These are phyloP conservation scores for Evernia prunastri DNA, from an alignment of 495 filamentous ascomycete genomes.

Conservation along the genomic window DNA sequence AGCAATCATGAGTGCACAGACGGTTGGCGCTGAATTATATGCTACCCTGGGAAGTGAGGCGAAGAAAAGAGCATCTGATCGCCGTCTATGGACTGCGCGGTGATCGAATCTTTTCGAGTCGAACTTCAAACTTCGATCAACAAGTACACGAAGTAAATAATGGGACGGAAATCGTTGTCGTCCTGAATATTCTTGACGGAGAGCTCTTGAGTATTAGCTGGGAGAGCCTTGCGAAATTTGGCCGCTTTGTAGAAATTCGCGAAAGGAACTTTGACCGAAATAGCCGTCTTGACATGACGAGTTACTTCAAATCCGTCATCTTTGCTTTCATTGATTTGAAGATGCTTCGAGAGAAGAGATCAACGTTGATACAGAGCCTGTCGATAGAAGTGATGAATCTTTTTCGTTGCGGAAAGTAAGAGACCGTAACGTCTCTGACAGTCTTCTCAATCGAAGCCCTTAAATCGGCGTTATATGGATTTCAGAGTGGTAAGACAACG, in stretches of 20 bases:
- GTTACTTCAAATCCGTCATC: background rate
- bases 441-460: background rate
- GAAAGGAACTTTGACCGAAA: conserved; percentile 30
- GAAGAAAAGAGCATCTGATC: conserved; percentile 36
- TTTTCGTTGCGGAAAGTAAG: conserved; percentile 19
- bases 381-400: conserved; percentile 7
- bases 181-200: conserved; percentile 45
- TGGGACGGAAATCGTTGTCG: conserved; percentile 48
- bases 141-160: conserved; percentile 44
- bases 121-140: conserved; percentile 39
- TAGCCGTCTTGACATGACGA: conserved; percentile 22
- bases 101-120: conserved; percentile 44
- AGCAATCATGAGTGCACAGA: conserved; percentile 38
- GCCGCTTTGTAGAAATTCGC: conserved; percentile 42
- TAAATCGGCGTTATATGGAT: background rate
- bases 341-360: background rate
- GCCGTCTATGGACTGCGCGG: too few species aligned
- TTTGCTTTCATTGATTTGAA: conserved; percentile 13
- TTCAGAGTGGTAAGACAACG: background rate
- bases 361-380: background rate
- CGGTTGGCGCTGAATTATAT: conserved; percentile 35
- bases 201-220: conserved; percentile 39
- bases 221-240: conserved; percentile 44
- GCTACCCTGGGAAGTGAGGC: conserved; percentile 40
- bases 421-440: background rate